These are phyloP conservation scores for Lactifluus volemus DNA, from an alignment of 768 basidiomycete genomes.

Conservation along the genomic window DNA sequence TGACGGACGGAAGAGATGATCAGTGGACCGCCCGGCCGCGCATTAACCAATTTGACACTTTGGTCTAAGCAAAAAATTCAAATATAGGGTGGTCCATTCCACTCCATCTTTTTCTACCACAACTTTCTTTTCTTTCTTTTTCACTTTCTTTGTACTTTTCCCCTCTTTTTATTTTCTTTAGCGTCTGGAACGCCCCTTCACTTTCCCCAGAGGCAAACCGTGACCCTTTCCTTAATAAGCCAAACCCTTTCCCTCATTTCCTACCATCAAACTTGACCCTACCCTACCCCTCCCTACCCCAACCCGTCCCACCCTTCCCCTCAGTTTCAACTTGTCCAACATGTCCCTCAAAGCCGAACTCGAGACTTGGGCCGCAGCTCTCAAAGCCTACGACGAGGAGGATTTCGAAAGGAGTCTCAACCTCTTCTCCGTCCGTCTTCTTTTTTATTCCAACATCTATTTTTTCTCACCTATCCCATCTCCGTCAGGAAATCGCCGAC, in stretches of 20 bases:
- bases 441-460: background rate
- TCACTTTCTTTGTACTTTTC: constrained; percentile 3
- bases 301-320: background rate
- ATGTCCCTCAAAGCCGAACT: constrained; percentile 50
- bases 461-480: background rate
- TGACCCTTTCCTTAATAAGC: background rate
- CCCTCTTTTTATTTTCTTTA: constrained; percentile 11
- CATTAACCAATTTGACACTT: too few species aligned
- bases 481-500: constrained; percentile 59
- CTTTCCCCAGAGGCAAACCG: background rate
- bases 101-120: background rate
- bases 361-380: constrained; percentile 80
- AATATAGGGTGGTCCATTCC: too few species aligned
- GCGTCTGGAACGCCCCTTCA: constrained; percentile 21
- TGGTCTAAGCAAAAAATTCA: too few species aligned
- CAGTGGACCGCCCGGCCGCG: too few species aligned
- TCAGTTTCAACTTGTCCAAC: background rate
- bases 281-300: background rate
- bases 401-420: constrained; percentile 70
- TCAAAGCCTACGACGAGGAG: constrained; percentile 80
- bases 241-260: background rate
- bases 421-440: constrained; percentile 56
- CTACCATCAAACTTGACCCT: background rate
- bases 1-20: too few species aligned
- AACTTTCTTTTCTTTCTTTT: constrained; percentile 5